Percentiles rank a stretch among this genome's conserved stretches.
These are phyloP conservation scores for Fusarium palustre DNA, from an alignment of 2,329 filamentous ascomycete species.

Conservation along the genomic window DNA sequence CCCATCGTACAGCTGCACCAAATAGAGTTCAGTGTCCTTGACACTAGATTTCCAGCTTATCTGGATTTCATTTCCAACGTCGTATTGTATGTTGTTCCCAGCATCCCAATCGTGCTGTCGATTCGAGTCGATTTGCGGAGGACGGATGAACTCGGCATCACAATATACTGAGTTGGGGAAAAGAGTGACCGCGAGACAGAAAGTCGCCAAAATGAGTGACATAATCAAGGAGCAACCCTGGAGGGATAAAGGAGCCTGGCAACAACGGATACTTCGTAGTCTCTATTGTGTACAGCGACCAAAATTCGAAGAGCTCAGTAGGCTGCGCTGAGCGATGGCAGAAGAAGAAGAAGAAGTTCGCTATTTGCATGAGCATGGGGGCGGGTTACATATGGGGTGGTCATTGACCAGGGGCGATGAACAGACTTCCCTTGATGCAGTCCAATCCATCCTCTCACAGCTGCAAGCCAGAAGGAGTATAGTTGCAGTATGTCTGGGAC, in stretches of 20 bases:
- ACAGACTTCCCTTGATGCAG: not conserved
- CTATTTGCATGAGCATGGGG: no score
- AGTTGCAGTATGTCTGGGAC: not conserved
- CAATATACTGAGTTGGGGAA: not conserved
- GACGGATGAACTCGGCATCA: not conserved
- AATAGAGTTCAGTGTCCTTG: no score
- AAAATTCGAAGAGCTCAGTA: no score
- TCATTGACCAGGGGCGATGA: accelerated
- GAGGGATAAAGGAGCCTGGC: no score
- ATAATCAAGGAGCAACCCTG: not conserved
- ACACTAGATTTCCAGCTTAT: not conserved
- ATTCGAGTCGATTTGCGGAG: not conserved
- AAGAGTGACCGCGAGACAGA: not conserved
- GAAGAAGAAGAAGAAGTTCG: no score
- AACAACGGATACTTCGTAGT: no score
- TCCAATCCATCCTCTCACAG: accelerated
- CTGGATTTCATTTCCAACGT: not conserved
- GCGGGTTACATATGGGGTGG: no score
- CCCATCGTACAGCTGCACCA: no score
- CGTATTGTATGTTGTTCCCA: not conserved
- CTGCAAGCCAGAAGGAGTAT: not conserved
- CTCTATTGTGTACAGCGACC: no score
- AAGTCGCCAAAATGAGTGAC: not conserved
- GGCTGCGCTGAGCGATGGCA: no score
- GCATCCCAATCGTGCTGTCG: no score